phyloP scores from a whole-genome alignment of 306 rosid genomes.

The Trifolium repens region DNA sequence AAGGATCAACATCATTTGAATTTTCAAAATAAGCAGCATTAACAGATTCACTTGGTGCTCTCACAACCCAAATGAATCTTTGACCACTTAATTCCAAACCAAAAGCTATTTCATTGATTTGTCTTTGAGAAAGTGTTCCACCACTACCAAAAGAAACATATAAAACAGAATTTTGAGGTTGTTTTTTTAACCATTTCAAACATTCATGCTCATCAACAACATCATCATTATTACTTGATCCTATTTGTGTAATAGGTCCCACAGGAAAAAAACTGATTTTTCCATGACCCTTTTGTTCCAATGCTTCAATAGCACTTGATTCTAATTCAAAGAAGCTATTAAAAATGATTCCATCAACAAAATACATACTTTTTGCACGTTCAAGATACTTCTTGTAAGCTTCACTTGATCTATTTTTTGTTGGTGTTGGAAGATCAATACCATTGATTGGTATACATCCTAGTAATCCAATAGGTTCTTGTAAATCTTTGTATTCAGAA shows the following conservation, averaged over 20 bases:
- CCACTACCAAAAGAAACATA: constrained; percentile 56
- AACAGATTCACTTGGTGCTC: constrained; percentile 40
- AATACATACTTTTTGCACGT: neutral
- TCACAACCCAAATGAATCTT: constrained; percentile 52
- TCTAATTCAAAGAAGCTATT: constrained; percentile 48
- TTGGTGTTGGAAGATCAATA: constrained; percentile 34
- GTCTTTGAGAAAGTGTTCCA: constrained; percentile 50
- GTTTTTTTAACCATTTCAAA: constrained; percentile 43
- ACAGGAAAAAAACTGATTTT: constrained; percentile 22
- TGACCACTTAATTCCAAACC: constrained; percentile 50
- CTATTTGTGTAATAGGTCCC: constrained; percentile 48
- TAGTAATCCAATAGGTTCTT: constrained; percentile 34
- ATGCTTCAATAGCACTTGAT: constrained; percentile 29
- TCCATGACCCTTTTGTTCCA: constrained; percentile 21
- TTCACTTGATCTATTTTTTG: constrained; percentile 30
- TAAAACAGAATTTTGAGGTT: constrained; percentile 42
- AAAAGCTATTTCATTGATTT: constrained; percentile 44
- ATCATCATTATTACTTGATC: constrained; percentile 2
- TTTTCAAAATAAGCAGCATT: constrained; percentile 39
- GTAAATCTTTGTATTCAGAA: constrained; percentile 33
- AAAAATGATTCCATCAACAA: constrained; percentile 37
- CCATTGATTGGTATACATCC: constrained; percentile 44
- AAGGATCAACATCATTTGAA: constrained; percentile 32
- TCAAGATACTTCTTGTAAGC: constrained; percentile 14
- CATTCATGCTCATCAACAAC: neutral